Evolutionary conservation across 345 rosid species (phyloP).

Genomic region (Eucalyptus cladocalyx): DNA sequence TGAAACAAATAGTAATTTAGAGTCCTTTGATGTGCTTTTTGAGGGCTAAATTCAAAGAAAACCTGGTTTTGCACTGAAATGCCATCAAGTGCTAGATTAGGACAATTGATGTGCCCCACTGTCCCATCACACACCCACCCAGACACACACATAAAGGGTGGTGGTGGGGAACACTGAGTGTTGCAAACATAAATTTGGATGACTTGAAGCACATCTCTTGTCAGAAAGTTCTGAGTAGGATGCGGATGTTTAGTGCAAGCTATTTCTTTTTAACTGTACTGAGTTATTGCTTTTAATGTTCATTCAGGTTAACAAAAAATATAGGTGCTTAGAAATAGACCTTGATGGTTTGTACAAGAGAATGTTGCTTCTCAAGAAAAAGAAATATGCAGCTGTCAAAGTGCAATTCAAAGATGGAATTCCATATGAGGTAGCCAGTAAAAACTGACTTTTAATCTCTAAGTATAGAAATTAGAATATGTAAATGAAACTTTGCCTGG

Average conservation of each 20-base stretch:
- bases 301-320: conserved; percentile 87
- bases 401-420: conserved; percentile 71
- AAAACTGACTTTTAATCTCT: neutral
- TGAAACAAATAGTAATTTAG: neutral
- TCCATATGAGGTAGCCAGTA: conserved; percentile 49
- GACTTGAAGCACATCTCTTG: neutral
- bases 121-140: neutral
- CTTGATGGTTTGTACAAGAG: conserved; percentile 94
- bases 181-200: neutral
- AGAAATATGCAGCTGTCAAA: conserved; percentile 98
- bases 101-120: neutral
- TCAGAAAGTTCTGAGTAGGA: neutral
- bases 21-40: neutral
- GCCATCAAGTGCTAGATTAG: neutral
- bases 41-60: neutral
- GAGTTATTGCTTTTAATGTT: neutral
- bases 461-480: neutral
- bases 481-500: conserved; percentile 5
- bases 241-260: neutral
- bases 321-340: conserved; percentile 83
- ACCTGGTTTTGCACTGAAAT: neutral
- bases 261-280: neutral
- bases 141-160: neutral
- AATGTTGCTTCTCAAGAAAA: conserved; percentile 97
- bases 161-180: neutral